Conservation (phyloP, 768 basidiomycete species). For the Boletus rubescentipes region DNA sequence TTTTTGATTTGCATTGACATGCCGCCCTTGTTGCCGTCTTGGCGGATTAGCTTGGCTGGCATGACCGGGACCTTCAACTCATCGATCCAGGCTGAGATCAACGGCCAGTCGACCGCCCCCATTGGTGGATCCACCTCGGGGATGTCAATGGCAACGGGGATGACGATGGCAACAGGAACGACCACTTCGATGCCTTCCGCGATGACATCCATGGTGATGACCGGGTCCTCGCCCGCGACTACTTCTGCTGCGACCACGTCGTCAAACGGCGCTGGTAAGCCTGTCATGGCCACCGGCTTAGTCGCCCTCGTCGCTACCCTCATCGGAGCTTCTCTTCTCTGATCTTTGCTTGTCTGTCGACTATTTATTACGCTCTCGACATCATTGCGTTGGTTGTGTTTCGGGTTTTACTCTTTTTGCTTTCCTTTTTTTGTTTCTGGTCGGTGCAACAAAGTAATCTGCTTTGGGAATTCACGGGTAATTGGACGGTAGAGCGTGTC, state of each 20-base stretch:
- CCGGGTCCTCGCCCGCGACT: background rate
- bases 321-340: constrained; percentile 25
- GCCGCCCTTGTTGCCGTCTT: too few relatives aligned
- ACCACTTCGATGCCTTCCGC: too few relatives aligned
- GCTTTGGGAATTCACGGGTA: background rate
- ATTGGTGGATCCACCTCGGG: constrained; percentile 34
- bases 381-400: too few relatives aligned
- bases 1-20: background rate
- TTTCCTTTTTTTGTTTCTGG: background rate
- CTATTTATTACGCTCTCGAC: background rate
- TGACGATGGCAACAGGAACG: background rate
- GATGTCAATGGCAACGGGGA: background rate
- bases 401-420: background rate
- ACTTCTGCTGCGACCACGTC: background rate
- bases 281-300: constrained; percentile 23
- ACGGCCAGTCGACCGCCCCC: constrained; percentile 58
- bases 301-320: constrained; percentile 22
- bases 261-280: constrained; percentile 23
- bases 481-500: too few relatives aligned
- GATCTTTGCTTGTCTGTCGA: background rate
- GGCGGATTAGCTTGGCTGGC: constrained; percentile 47
- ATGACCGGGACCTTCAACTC: constrained; percentile 74
- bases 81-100: constrained; percentile 54
- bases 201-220: too few relatives aligned
- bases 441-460: background rate